phyloP scores from a whole-genome alignment of 2,329 filamentous ascomycete genomes.

The Cytospora piceae region DNA sequence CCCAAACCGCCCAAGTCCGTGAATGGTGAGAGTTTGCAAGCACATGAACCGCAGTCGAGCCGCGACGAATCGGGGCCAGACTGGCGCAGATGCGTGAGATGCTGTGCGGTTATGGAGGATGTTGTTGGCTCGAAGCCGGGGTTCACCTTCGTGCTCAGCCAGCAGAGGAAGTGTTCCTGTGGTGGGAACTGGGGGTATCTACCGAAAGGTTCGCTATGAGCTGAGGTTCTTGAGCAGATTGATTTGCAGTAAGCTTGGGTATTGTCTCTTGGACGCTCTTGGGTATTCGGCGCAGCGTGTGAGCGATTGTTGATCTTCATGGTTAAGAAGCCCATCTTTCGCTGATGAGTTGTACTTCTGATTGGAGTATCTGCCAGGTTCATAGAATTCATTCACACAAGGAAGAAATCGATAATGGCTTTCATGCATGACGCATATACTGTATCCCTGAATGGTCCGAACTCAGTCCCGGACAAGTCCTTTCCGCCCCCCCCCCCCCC shows the following conservation, averaged over 20 bases:
- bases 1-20: constrained; percentile 42
- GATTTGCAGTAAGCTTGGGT: background rate
- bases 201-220: constrained; percentile 32
- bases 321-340: too few species aligned
- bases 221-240: constrained; percentile 13
- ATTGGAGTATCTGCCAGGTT: background rate
- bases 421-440: background rate
- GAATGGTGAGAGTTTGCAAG: constrained; percentile 1
- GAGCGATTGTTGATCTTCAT: background rate
- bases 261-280: background rate
- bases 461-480: constrained; percentile 17
- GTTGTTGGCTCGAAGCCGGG: constrained; percentile 51
- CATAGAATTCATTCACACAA: background rate
- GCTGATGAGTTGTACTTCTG: too few species aligned
- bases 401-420: background rate
- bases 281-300: background rate
- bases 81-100: constrained; percentile 60
- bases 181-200: constrained; percentile 57
- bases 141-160: constrained; percentile 56
- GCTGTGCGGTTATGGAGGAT: constrained; percentile 69
- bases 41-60: constrained; percentile 26
- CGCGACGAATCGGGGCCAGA: constrained; percentile 48
- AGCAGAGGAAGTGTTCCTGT: constrained; percentile 60
- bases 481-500: constrained; percentile 10
- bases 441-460: background rate